phyloP scores from a whole-genome alignment of 352 stramenopile genomes.

The Globisporangium megalacanthum region DNA sequence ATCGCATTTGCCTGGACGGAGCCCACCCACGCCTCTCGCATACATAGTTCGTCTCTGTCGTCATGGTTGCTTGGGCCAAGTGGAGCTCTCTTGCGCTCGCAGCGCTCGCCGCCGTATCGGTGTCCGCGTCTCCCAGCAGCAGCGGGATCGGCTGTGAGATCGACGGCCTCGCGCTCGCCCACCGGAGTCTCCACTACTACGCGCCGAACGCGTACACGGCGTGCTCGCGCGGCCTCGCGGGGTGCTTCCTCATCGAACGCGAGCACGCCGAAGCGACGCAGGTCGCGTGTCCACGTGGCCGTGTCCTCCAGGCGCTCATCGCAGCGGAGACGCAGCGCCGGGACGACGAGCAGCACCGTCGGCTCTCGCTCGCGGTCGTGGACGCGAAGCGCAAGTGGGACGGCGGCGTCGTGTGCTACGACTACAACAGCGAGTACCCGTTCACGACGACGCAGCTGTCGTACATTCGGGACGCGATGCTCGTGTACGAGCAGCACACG shows the following conservation, averaged over 20 bases:
- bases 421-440: conserved; percentile 55
- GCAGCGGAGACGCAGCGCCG: conserved; percentile 18
- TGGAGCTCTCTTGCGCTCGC: neutral
- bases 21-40: no score
- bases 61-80: neutral
- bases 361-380: conserved; percentile 61
- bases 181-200: conserved; percentile 71
- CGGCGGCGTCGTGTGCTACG: conserved; percentile 68
- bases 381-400: conserved; percentile 59
- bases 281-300: conserved; percentile 43
- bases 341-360: conserved; percentile 24
- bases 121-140: conserved; percentile 6
- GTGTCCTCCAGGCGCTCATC: conserved; percentile 29
- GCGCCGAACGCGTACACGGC: conserved; percentile 65
- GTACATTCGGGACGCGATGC: conserved; percentile 67
- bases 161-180: conserved; percentile 44
- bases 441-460: conserved; percentile 49
- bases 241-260: conserved; percentile 61
- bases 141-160: conserved; percentile 32
- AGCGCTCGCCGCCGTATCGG: neutral
- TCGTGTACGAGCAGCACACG: conserved; percentile 51
- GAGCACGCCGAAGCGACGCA: conserved; percentile 54
- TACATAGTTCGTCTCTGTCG: no score
- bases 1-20: no score
- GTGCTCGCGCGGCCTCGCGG: conserved; percentile 49